These are phyloP conservation scores for Pleurotus tuoliensis DNA, from an alignment of 768 basidiomycete genomes.

Conservation along the genomic window DNA sequence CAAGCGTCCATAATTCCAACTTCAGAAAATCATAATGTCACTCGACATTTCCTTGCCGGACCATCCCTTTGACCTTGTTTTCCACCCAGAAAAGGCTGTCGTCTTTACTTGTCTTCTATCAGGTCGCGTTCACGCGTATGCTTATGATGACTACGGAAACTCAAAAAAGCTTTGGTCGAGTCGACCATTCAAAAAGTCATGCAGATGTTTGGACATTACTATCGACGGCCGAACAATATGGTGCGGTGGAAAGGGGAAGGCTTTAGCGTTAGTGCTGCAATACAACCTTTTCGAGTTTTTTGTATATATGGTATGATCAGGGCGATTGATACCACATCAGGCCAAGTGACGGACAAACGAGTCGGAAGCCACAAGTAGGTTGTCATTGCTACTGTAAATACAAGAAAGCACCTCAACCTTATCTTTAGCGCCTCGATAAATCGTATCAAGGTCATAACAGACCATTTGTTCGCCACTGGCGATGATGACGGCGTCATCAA, in stretches of 20 bases:
- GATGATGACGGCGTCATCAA: slow-evolving; percentile 96
- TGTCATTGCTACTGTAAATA: neutral
- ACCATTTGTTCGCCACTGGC: slow-evolving; percentile 76
- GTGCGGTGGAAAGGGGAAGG: slow-evolving; percentile 78
- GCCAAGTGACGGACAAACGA: slow-evolving; percentile 44
- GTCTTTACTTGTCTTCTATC: slow-evolving; percentile 79
- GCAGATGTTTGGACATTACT: slow-evolving; percentile 67
- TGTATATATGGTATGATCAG: slow-evolving; percentile 12
- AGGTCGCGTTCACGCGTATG: slow-evolving; percentile 78
- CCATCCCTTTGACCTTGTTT: slow-evolving; percentile 87
- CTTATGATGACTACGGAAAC: slow-evolving; percentile 66
- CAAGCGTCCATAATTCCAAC: neutral
- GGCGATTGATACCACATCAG: slow-evolving; percentile 60
- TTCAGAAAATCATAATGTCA: slow-evolving; percentile 28
- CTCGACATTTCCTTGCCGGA: slow-evolving; percentile 61
- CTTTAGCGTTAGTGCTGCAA: slow-evolving; percentile 59
- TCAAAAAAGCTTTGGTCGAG: slow-evolving; percentile 1
- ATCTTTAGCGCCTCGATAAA: slow-evolving; percentile 73
- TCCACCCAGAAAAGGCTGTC: slow-evolving; percentile 71
- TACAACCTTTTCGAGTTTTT: neutral
- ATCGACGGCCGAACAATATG: slow-evolving; percentile 68
- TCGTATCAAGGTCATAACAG: slow-evolving; percentile 68
- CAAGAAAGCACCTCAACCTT: too few species aligned
- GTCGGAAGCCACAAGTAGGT: slow-evolving; percentile 67
- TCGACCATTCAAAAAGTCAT: slow-evolving; percentile 78